Base-by-base conservation (phyloP, 805 yeast species). In the Candida coquimbonensis region DNA sequence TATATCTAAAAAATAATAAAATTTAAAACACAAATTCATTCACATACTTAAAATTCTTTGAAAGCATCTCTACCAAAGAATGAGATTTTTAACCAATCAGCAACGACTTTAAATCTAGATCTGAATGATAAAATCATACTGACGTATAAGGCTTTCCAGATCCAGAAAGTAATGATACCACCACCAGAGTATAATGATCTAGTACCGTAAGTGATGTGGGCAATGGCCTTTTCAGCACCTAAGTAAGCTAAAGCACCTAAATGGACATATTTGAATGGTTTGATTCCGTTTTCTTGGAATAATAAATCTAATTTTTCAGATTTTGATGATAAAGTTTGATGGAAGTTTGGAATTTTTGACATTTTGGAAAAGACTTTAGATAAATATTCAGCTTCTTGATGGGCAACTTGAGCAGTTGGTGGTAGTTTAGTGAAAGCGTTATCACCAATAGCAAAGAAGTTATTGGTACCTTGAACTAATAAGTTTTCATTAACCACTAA, bases 381-480 rank as follows among this genome's bases (percentile, higher is more conserved):
- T 54, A 90, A 76, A 68, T 78, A 90, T 47, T 74, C 72, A 64
- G 96, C 97, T 69, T 90, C 87, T 73, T 90, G 97, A 69, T 88
- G 81, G 37, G 98, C 98, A 46, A 89, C 97, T 74, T 90, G 97
- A 25, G 97, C 98, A 51, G 98, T 90, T 56, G 97, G 97, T 38
- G 96, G 93, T 56, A 80, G 81, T 63, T 87, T 87, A 50, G 78
- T 73, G 65, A 84, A 81, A 35, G 97, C 87, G 71, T 97, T 90
- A 71, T 90, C 98, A 64, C 98, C 98, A 47, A 90, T 69, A 42
- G 96, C 97, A 67, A 75, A 91, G 55, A 91, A 80, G 24, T 70
- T 66, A 56, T 74, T 74, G 38, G 88, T 75, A 62, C 98, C 98
- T 60, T 86, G 81, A 31, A 91, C 80, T 52, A 88, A 70, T 64